phyloP scores from a whole-genome alignment of 441 rosid species.

The Pelargonium australe region DNA sequence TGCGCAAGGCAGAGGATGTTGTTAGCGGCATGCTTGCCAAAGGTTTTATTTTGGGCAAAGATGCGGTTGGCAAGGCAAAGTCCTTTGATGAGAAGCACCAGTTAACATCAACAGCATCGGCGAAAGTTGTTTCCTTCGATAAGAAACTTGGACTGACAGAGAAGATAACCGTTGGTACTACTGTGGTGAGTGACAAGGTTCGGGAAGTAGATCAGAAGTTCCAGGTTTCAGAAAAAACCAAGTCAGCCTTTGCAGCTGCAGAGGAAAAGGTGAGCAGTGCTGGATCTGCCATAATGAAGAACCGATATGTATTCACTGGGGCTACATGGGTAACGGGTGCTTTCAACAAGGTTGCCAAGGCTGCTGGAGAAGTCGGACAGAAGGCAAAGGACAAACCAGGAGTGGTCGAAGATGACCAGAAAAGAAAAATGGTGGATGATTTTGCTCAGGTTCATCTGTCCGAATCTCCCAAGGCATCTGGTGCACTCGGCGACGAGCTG shows the following conservation, averaged over 20 bases:
- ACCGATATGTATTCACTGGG: conserved; percentile 56
- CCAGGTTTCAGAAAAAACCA: conserved; percentile 85
- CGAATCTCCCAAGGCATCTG: conserved; percentile 47
- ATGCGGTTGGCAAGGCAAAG: conserved; percentile 67
- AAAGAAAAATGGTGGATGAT: conserved; percentile 50
- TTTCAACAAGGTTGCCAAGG: conserved; percentile 65
- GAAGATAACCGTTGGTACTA: conserved; percentile 58
- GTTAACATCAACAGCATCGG: conserved; percentile 63
- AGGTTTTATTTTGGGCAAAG: conserved; percentile 80
- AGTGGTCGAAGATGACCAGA: conserved; percentile 59
- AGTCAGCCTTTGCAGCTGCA: conserved; percentile 69
- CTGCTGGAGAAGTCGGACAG: conserved; percentile 85
- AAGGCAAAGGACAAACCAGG: conserved; percentile 72
- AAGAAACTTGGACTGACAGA: conserved; percentile 69
- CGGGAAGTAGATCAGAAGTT: conserved; percentile 80
- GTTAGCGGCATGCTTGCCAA: conserved; percentile 72
- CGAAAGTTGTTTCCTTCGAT: conserved; percentile 66
- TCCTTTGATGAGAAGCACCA: conserved; percentile 73
- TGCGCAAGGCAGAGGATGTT: conserved; percentile 76
- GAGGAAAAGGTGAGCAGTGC: conserved; percentile 69
- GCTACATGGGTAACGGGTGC: conserved; percentile 77
- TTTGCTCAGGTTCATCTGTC: conserved; percentile 47
- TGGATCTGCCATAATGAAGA: conserved; percentile 78
- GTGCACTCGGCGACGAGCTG: conserved; percentile 21
- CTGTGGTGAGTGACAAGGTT: conserved; percentile 59